A percentile compares a stretch with the other conserved stretches of the same genome.
Conservation (phyloP, 345 rosid species). For the Carallia brachiata region DNA sequence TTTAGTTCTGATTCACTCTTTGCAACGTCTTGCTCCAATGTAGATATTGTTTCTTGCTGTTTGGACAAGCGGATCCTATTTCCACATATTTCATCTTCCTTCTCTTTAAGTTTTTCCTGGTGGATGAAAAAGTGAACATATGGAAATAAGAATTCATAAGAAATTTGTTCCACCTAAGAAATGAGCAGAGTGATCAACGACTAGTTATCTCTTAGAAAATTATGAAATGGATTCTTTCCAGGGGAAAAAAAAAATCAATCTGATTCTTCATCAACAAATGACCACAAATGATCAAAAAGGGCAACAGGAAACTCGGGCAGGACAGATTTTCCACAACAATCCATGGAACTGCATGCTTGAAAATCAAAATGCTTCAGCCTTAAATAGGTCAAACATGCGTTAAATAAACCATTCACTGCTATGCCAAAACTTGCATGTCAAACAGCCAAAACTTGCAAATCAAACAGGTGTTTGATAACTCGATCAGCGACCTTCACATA, state of each 20-base stretch:
- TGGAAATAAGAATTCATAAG: conserved; percentile 6
- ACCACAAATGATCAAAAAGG: not conserved
- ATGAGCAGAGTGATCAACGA: not conserved
- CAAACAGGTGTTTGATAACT: too few species aligned
- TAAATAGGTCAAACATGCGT: not conserved
- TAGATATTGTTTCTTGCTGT: conserved; percentile 55
- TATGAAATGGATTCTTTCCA: too few species aligned
- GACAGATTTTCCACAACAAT: not conserved
- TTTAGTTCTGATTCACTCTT: conserved; percentile 56
- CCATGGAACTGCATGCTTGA: not conserved
- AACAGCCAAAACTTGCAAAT: too few species aligned
- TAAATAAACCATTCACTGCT: not conserved
- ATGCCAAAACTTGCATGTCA: too few species aligned
- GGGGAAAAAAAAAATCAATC: too few species aligned
- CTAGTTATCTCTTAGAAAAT: too few species aligned
- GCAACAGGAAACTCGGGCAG: not conserved
- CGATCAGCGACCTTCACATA: too few species aligned
- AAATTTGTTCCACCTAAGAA: conserved; percentile 2
- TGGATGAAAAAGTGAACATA: not conserved
- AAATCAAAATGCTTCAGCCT: not conserved
- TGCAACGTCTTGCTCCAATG: conserved; percentile 69
- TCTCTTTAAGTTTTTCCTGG: conserved; percentile 68
- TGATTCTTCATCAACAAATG: not conserved
- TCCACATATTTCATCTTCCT: conserved; percentile 64
- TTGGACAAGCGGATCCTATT: conserved; percentile 39